These are phyloP conservation scores for Podospora conica DNA, from an alignment of 495 filamentous ascomycete species.

Conservation along the genomic window DNA sequence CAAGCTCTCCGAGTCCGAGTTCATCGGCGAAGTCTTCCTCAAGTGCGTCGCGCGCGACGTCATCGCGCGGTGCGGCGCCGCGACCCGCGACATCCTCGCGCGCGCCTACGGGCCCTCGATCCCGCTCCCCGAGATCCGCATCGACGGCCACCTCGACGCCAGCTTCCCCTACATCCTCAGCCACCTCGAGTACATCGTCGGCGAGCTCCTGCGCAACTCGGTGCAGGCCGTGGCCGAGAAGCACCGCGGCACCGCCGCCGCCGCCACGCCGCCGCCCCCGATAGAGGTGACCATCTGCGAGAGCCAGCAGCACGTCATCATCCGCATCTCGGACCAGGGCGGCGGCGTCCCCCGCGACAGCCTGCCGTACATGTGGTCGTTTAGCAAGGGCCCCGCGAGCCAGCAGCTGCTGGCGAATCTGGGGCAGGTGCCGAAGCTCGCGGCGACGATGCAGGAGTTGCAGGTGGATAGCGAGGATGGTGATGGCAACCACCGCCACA, in stretches of 20 bases:
- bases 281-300: constrained; percentile 95
- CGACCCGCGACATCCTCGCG: constrained; percentile 61
- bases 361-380: constrained; percentile 91
- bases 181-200: constrained; percentile 94
- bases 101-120: constrained; percentile 63
- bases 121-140: constrained; percentile 70
- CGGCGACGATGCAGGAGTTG: constrained; percentile 90
- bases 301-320: constrained; percentile 89
- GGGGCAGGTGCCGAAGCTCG: constrained; percentile 80
- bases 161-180: constrained; percentile 95
- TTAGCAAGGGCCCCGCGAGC: constrained; percentile 80
- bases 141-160: constrained; percentile 79
- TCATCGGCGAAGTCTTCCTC: constrained; percentile 92
- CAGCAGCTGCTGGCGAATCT: constrained; percentile 72
- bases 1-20: constrained; percentile 68
- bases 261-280: constrained; percentile 53
- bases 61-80: constrained; percentile 70
- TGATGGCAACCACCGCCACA: neutral
- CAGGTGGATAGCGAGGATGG: constrained; percentile 14
- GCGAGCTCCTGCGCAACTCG: constrained; percentile 90
- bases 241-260: constrained; percentile 22
- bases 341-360: constrained; percentile 82
- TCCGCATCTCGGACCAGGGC: constrained; percentile 91
- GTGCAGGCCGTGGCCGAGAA: constrained; percentile 86
- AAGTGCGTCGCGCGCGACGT: constrained; percentile 90